These are phyloP conservation scores for Metschnikowia orientalis DNA, from an alignment of 805 yeast species.

Conservation along the genomic window DNA sequence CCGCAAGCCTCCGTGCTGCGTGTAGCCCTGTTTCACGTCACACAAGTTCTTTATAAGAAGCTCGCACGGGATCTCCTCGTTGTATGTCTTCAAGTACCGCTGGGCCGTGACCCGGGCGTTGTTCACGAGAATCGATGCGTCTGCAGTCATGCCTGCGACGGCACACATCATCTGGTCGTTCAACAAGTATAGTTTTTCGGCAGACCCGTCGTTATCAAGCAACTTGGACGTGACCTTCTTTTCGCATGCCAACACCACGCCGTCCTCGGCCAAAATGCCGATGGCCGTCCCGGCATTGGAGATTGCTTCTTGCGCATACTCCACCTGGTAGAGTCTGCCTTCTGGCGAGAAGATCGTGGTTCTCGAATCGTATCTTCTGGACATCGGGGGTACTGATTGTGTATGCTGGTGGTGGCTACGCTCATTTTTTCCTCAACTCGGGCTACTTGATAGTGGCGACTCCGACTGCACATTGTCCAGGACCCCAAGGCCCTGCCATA, in stretches of 20 bases:
- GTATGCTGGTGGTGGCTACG: constrained; percentile 1
- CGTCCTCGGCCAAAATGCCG: constrained; percentile 72
- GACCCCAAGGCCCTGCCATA: no score
- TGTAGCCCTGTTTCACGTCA: constrained; percentile 94
- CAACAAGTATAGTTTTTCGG: constrained; percentile 85
- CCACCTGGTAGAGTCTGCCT: constrained; percentile 95
- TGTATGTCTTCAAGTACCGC: constrained; percentile 75
- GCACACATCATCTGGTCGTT: constrained; percentile 83
- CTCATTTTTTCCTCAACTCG: constrained; percentile 1
- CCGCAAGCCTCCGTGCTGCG: constrained; percentile 97
- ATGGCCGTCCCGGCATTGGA: constrained; percentile 81
- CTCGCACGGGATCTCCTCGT: constrained; percentile 93
- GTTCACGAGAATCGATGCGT: constrained; percentile 86
- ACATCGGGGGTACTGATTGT: no score
- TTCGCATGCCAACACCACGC: constrained; percentile 95
- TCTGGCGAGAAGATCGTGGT: constrained; percentile 99
- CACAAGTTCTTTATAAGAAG: constrained; percentile 82
- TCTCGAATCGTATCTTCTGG: constrained; percentile 98
- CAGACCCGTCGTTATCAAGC: constrained; percentile 87
- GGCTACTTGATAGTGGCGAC: constrained; percentile 9
- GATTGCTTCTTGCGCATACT: constrained; percentile 91
- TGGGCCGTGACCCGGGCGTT: constrained; percentile 85
- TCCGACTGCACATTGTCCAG: constrained; percentile 3
- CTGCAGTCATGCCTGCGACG: constrained; percentile 98
- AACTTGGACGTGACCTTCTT: constrained; percentile 90